Evolutionary conservation across 1,284 basidiomycete genomes (phyloP).

Genomic region (Volvariella volvacea): DNA sequence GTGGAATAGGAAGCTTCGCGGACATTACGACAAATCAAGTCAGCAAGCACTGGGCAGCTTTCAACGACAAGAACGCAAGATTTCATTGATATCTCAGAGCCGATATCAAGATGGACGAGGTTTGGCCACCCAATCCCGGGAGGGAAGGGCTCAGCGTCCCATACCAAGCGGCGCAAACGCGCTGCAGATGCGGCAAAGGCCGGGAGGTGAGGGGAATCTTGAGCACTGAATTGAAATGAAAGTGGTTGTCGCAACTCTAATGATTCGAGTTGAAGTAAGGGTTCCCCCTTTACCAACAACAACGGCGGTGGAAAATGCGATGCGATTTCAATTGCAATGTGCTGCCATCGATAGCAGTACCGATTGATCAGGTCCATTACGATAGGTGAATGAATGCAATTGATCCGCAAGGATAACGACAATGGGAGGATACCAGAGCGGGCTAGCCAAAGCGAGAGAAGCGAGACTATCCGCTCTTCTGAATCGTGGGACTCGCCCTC

Average conservation of each 20-base stretch:
- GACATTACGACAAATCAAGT: too few relatives aligned
- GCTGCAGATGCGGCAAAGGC: background rate
- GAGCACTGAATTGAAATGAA: background rate
- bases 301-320: background rate
- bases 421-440: constrained; percentile 1
- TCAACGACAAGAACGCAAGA: background rate
- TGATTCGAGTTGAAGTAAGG: background rate
- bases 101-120: background rate
- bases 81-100: background rate
- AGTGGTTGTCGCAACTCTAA: background rate
- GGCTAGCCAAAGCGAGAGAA: constrained; percentile 2
- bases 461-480: constrained; percentile 1
- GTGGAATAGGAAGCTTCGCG: too few relatives aligned
- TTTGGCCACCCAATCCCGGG: background rate
- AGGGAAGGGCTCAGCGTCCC: background rate
- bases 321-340: too few relatives aligned
- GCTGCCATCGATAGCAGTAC: background rate
- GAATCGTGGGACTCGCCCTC: background rate
- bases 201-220: background rate
- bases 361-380: background rate
- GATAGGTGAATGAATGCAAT: background rate
- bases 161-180: background rate
- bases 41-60: too few relatives aligned
- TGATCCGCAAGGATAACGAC: background rate
- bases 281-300: background rate